Conservation (phyloP, 1,284 basidiomycete genomes). For the Ceratobasidium sp. region DNA sequence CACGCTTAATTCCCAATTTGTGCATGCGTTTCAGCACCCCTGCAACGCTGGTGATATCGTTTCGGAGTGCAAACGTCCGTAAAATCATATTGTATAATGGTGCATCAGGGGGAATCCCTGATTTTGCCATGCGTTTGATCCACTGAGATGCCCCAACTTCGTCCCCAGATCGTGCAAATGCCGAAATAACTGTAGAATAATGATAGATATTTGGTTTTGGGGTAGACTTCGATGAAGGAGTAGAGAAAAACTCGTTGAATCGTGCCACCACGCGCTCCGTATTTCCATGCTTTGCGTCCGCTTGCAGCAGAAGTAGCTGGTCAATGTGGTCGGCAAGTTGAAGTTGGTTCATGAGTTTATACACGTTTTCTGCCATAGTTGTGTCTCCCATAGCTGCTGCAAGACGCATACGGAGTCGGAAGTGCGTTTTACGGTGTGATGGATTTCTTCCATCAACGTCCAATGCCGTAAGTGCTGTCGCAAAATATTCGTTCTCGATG, state of each 20-base stretch:
- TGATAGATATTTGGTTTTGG: conserved; percentile 49
- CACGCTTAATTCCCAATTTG: conserved; percentile 57
- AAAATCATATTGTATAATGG: conserved; percentile 70
- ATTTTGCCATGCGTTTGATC: conserved; percentile 61
- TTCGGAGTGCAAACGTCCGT: conserved; percentile 63
- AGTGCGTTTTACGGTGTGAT: conserved; percentile 18
- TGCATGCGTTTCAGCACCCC: conserved; percentile 71
- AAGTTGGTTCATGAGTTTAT: conserved; percentile 34
- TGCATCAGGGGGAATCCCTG: conserved; percentile 60
- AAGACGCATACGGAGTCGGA: conserved; percentile 36
- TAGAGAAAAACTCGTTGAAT: conserved; percentile 65
- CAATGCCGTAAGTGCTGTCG: conserved; percentile 8
- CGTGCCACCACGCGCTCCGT: conserved; percentile 55
- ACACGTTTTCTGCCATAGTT: conserved; percentile 20
- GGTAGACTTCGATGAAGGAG: conserved; percentile 10
- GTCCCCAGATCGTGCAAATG: conserved; percentile 61
- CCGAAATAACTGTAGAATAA: conserved; percentile 65
- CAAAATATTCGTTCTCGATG: conserved; percentile 20
- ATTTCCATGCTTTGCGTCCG: conserved; percentile 59
- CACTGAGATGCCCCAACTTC: conserved; percentile 62
- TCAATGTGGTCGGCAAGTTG: conserved; percentile 45
- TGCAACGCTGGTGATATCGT: conserved; percentile 64
- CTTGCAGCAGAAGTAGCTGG: conserved; percentile 60
- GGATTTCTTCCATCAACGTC: conserved; percentile 17
- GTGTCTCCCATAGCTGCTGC: conserved; percentile 37